These are phyloP conservation scores for Pythium dissimile DNA, from an alignment of 352 stramenopile genomes.

Conservation along the genomic window DNA sequence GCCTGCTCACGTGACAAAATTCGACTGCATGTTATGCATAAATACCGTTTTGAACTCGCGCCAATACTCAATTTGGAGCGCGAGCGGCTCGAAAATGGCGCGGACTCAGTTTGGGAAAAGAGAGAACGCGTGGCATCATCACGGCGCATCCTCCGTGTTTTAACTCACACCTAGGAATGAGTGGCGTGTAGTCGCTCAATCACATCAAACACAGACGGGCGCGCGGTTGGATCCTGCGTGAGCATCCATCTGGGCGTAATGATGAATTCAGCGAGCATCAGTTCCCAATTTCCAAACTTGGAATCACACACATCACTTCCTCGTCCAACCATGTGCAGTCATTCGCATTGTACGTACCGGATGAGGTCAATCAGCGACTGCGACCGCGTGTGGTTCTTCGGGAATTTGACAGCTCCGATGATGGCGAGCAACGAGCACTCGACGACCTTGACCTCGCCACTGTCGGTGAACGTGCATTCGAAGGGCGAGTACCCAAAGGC, in stretches of 20 bases:
- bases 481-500: conserved; percentile 89
- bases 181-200: conserved; percentile 57
- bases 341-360: conserved; percentile 33
- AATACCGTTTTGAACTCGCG: conserved; percentile 16
- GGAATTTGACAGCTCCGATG: conserved; percentile 82
- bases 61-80: not conserved
- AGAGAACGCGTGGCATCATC: no score
- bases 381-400: conserved; percentile 51
- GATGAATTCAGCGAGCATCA: conserved; percentile 3
- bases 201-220: conserved; percentile 63
- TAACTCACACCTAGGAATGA: conserved; percentile 13
- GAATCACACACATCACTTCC: no score
- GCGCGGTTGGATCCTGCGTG: conserved; percentile 39
- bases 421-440: conserved; percentile 87
- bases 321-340: no score
- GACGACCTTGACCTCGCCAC: conserved; percentile 56
- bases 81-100: conserved; percentile 15
- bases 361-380: conserved; percentile 68
- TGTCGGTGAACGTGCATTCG: conserved; percentile 81
- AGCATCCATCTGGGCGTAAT: conserved; percentile 58
- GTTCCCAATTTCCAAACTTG: conserved; percentile 1
- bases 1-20: not conserved
- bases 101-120: conserved; percentile 21
- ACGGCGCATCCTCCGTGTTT: conserved; percentile 4
- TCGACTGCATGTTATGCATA: conserved; percentile 4